Evolutionary conservation across 2,329 filamentous ascomycete species (phyloP).

Genomic region (Uncinocarpus reesii): DNA sequence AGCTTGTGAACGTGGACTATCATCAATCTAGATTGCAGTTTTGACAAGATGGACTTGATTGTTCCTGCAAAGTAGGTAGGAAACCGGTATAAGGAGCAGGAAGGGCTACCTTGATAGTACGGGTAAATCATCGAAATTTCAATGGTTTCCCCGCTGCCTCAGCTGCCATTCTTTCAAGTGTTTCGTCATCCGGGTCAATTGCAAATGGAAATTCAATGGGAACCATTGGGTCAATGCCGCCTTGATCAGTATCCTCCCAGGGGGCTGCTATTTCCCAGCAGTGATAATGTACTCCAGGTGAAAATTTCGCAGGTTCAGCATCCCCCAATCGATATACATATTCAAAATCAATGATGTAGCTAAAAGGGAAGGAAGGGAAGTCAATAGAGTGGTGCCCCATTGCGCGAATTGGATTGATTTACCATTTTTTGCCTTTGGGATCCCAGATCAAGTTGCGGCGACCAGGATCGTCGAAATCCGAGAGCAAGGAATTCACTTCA

Average conservation of each 20-base stretch:
- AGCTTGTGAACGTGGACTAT: no score
- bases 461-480: conserved; percentile 7
- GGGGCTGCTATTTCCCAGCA: conserved; percentile 13
- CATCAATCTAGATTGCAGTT: conserved; percentile 40
- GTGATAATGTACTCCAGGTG: conserved; percentile 2
- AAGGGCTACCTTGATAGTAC: no score
- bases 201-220: conserved; percentile 2
- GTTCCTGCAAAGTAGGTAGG: conserved; percentile 11
- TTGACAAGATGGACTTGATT: conserved; percentile 37
- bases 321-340: conserved; percentile 5
- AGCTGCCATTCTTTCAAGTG: conserved; percentile 11
- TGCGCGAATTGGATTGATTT: no score
- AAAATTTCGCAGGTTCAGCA: conserved; percentile 2
- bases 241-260: neutral
- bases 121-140: no score
- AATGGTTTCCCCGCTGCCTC: conserved; percentile 15
- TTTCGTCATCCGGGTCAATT: conserved; percentile 10
- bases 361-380: no score
- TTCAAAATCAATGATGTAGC: conserved; percentile 17
- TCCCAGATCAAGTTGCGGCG: conserved; percentile 23
- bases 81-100: no score
- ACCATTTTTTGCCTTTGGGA: conserved; percentile 14
- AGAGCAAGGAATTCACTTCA: conserved; percentile 15
- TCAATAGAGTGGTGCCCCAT: no score
- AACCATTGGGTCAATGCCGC: conserved; percentile 15